Evolutionary conservation across 441 rosid species (phyloP).

Genomic region (Syzygium syzygioides): DNA sequence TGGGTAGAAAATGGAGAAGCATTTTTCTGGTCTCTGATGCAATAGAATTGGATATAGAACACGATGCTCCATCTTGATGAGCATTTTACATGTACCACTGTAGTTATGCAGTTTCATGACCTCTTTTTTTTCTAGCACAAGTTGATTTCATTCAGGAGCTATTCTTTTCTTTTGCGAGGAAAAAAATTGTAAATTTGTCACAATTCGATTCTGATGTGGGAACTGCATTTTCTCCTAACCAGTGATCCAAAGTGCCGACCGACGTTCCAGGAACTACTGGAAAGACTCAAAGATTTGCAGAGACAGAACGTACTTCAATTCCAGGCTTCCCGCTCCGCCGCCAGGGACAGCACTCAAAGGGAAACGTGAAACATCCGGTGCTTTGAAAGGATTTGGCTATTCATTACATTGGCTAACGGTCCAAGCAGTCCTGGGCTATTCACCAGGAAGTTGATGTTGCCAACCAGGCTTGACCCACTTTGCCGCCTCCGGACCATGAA

Average conservation of each 20-base stretch:
- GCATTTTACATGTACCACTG: not conserved
- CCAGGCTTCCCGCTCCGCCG: slow-evolving; percentile 64
- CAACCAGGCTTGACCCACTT: not conserved
- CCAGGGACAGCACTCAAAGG: slow-evolving; percentile 41
- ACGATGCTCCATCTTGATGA: not conserved
- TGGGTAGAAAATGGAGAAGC: not conserved
- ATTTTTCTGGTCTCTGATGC: not conserved
- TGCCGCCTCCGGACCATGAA: not conserved
- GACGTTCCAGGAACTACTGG: slow-evolving; percentile 79
- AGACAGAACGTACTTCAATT: slow-evolving; percentile 51
- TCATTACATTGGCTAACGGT: not conserved
- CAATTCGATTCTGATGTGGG: not conserved
- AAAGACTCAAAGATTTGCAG: slow-evolving; percentile 73
- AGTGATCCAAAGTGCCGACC: slow-evolving; percentile 81
- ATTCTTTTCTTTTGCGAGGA: not conserved
- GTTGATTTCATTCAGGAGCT: not conserved
- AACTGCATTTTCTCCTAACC: slow-evolving; percentile 14
- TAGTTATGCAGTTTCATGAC: not conserved
- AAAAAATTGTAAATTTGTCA: not conserved
- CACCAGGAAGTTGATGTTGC: not conserved
- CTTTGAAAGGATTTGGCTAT: not conserved
- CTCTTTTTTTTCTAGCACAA: not conserved
- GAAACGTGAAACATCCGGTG: slow-evolving; percentile 8
- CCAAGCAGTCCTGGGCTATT: not conserved
- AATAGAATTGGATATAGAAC: not conserved